A percentile compares a stretch with the other conserved stretches of the same genome.
These are phyloP conservation scores for Sonneratia alba DNA, from an alignment of 345 rosid species.

Conservation along the genomic window DNA sequence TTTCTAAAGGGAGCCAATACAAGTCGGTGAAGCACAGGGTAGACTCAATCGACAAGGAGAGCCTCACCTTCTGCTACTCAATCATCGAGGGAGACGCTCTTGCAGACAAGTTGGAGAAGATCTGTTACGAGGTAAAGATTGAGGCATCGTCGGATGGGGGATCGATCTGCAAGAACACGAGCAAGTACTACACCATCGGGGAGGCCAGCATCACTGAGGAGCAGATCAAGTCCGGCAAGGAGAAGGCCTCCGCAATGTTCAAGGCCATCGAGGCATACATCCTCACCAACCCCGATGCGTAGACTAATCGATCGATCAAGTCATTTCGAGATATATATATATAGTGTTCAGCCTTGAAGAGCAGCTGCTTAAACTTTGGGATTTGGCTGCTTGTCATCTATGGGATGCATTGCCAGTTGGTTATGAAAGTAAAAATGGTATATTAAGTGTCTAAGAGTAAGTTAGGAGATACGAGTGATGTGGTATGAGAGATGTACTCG, in stretches of 20 bases:
- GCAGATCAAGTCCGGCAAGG: slow-evolving; percentile 11
- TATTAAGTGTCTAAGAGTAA: not conserved
- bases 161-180: slow-evolving; percentile 11
- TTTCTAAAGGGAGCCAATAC: slow-evolving; percentile 12
- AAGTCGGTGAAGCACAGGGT: slow-evolving; percentile 24
- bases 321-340: too few species aligned
- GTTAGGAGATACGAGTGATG: not conserved
- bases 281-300: slow-evolving; percentile 24
- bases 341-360: not conserved
- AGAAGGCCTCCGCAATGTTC: slow-evolving; percentile 9
- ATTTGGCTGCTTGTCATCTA: not conserved
- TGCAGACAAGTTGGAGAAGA: slow-evolving; percentile 11
- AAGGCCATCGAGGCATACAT: slow-evolving; percentile 29
- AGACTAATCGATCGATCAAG: not conserved
- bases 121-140: slow-evolving; percentile 15
- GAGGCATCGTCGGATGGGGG: slow-evolving; percentile 12
- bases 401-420: not conserved
- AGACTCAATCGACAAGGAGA: slow-evolving; percentile 28
- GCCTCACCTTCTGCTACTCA: slow-evolving; percentile 12
- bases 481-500: not conserved
- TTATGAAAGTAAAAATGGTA: not conserved
- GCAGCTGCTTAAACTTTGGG: not conserved
- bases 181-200: slow-evolving; percentile 15
- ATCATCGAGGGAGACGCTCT: slow-evolving; percentile 22
- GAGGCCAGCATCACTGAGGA: slow-evolving; percentile 5